Base-by-base conservation (phyloP, 768 basidiomycete genomes). In the Lactarius deliciosus region DNA sequence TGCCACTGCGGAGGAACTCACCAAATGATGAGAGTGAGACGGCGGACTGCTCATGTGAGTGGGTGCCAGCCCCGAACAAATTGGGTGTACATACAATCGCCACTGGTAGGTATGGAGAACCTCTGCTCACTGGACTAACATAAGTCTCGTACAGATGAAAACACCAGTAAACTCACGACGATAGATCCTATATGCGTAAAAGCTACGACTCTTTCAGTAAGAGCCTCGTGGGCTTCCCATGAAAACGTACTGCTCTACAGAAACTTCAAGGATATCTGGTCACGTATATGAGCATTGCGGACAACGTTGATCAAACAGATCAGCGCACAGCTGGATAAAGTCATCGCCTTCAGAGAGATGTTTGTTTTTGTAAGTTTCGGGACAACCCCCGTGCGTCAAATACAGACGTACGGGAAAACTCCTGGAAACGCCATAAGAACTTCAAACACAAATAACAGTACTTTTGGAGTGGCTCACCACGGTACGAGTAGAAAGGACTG, bases 201-300 rank as follows among this genome's bases (percentile, higher is more conserved):
- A 61, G 10, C 60, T 61, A 53, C 11, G 22, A 5, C 11, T 6
- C 9, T 28, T 53, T 47, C 36, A 22, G 22, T 53, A 20, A 36
- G 32, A 18, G 11, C 8, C 25, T 30, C 28, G 53, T 1, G n/a
- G 16, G 10, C 36, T 36, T 18, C 20, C 5, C 4, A 53, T 36
- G 16, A 30, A 47, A n/a, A 61, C 47, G n/a, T 36, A 53, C 60
- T 61, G 34, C 36, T 61, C 41, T 9, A 61, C 60, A 61, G 18
- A 53, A 38, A 22, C 9, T 22, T 61, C 60, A 3, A 61, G 32
- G n/a, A 61, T 5, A 22, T 25, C 60, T 61, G 34, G n/a, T 38
- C 13, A 22, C 15, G 34, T 34, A 38, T 34, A 38, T 61, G 22
- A 53, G 32, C 11, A 38, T 50, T 53, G 16, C 3, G 15, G 45